phyloP scores from a whole-genome alignment of 2,329 filamentous ascomycete species.

The Aspergillus sp. region DNA sequence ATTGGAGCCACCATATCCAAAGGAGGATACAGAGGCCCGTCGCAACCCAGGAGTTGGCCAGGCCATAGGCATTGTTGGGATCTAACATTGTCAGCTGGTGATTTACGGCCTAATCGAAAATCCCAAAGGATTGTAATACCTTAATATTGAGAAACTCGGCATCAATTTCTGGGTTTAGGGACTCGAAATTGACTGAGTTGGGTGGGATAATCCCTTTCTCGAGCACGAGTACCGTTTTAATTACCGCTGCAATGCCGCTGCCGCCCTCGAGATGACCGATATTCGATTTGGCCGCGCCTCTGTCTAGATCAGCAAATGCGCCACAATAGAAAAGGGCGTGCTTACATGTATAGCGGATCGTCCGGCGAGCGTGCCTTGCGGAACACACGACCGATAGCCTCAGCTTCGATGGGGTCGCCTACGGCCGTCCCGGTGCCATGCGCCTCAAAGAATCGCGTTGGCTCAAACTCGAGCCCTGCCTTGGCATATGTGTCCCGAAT shows the following conservation, averaged over 20 bases:
- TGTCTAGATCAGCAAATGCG: background rate
- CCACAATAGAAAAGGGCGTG: background rate
- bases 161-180: slow-evolving; percentile 36
- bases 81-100: background rate
- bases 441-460: slow-evolving; percentile 2
- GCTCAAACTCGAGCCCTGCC: background rate
- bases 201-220: slow-evolving; percentile 46
- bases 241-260: slow-evolving; percentile 39
- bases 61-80: background rate
- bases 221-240: slow-evolving; percentile 44
- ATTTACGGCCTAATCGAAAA: background rate
- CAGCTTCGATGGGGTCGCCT: slow-evolving; percentile 19
- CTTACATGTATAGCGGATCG: background rate
- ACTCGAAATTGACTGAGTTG: slow-evolving; percentile 42
- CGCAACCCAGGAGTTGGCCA: slow-evolving; percentile 28
- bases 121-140: slow-evolving; percentile 9
- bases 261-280: slow-evolving; percentile 31
- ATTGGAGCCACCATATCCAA: slow-evolving; percentile 39
- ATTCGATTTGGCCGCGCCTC: slow-evolving; percentile 20
- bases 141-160: slow-evolving; percentile 36
- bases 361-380: background rate
- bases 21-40: slow-evolving; percentile 35
- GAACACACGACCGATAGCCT: slow-evolving; percentile 13
- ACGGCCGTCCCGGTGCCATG: slow-evolving; percentile 37
- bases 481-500: slow-evolving; percentile 9